phyloP scores from a whole-genome alignment of 192 early-diverging fungal genomes.

The Funneliformis geosporum region DNA sequence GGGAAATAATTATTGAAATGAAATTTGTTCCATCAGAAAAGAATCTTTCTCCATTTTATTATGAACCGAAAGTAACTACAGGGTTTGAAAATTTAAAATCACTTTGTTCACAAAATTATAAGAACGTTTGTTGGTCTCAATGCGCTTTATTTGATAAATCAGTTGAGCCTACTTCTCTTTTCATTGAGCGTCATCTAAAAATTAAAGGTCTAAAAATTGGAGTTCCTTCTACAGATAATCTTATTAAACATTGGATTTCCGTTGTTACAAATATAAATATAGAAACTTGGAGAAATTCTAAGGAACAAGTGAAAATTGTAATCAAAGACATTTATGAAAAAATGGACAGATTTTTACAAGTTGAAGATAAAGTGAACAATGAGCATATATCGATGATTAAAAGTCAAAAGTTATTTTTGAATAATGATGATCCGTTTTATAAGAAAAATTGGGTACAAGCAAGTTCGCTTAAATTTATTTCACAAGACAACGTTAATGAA shows the following conservation, averaged over 20 bases:
- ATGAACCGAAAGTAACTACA: background rate
- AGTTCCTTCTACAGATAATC: background rate
- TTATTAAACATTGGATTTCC: background rate
- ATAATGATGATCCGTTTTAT: slow-evolving; percentile 21
- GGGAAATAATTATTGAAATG: background rate
- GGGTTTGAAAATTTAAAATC: background rate
- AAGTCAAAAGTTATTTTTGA: slow-evolving; percentile 1
- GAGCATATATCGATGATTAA: too few relatives aligned
- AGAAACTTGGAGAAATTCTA: background rate
- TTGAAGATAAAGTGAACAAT: too few relatives aligned
- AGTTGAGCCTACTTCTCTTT: background rate
- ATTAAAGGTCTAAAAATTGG: too few relatives aligned
- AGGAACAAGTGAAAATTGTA: background rate
- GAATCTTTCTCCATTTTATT: background rate
- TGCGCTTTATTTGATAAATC: background rate
- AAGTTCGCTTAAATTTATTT: background rate
- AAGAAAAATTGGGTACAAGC: background rate
- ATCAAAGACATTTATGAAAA: background rate
- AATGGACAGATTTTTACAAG: background rate
- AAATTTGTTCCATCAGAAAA: slow-evolving; percentile 4
- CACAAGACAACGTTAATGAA: background rate
- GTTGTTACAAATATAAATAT: background rate
- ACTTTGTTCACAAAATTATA: background rate
- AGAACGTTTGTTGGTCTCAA: background rate
- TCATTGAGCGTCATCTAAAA: background rate